Conservation (phyloP, 2,329 filamentous ascomycete species). For the Thielaviopsis cerberus region DNA sequence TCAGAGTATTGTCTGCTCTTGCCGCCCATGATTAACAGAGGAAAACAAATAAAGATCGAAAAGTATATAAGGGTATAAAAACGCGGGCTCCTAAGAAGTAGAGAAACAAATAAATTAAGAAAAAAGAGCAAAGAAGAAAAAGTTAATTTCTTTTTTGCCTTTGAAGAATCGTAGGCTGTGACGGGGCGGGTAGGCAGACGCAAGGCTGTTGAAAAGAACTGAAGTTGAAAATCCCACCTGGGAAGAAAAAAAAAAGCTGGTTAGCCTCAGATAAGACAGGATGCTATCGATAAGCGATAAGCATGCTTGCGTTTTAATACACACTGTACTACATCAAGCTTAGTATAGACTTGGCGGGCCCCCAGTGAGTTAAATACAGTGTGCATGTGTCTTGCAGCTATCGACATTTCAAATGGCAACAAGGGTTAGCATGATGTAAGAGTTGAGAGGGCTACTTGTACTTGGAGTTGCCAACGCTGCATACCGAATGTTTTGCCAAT, state of each 20-base stretch:
- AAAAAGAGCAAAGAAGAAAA: neutral
- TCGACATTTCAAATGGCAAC: no score
- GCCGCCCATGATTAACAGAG: slow-evolving; percentile 22
- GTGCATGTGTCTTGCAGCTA: neutral
- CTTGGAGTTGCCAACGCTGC: no score
- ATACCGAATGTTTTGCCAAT: no score
- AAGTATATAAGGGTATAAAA: neutral
- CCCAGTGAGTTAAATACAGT: neutral
- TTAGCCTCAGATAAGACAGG: slow-evolving; percentile 7
- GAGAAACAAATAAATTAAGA: neutral
- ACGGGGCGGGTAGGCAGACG: neutral
- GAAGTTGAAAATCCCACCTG: neutral
- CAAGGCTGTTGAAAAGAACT: slow-evolving; percentile 5
- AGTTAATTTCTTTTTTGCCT: neutral
- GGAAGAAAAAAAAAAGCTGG: slow-evolving; percentile 9
- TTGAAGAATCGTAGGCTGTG: neutral
- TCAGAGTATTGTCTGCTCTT: slow-evolving; percentile 26
- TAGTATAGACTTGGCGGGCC: neutral
- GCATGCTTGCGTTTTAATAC: neutral
- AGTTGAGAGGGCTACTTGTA: no score
- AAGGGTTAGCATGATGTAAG: no score
- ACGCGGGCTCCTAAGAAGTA: neutral
- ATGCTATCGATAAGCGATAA: slow-evolving; percentile 8
- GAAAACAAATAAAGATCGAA: neutral
- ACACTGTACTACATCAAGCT: neutral